Percentiles rank a stretch among this genome's conserved stretches.
phyloP scores from a whole-genome alignment of 2,329 filamentous ascomycete species.

The Immersiporthe knoxdaviesiana region DNA sequence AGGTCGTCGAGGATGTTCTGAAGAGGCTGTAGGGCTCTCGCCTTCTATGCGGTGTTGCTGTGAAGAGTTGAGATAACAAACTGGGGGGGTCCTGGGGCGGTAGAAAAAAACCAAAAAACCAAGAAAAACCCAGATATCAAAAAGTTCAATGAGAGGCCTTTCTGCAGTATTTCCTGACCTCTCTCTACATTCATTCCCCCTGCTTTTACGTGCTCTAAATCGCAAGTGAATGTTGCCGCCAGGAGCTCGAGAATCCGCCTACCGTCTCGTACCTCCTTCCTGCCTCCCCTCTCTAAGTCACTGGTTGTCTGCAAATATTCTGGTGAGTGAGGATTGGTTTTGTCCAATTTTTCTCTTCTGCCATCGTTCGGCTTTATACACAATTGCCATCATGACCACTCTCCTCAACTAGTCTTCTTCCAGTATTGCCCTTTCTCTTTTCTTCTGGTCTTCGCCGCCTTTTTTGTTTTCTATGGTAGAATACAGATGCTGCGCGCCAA shows the following conservation, averaged over 20 bases:
- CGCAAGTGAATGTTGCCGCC: too few relatives aligned
- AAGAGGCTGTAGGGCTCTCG: conserved; percentile 67
- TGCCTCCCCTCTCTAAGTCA: not conserved
- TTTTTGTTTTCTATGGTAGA: conserved; percentile 12
- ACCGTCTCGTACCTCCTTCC: too few relatives aligned
- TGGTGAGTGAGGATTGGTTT: conserved; percentile 21
- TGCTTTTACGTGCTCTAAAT: not conserved
- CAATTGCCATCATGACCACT: conserved; percentile 12
- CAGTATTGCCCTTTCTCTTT: not conserved
- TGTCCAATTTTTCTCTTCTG: conserved; percentile 7
- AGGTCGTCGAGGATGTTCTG: conserved; percentile 87
- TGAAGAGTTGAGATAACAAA: not conserved
- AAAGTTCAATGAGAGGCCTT: not conserved
- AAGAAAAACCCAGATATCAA: conserved; percentile 11
- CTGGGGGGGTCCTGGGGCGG: not conserved
- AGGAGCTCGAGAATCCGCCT: too few relatives aligned
- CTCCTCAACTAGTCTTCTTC: not conserved
- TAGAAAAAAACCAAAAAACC: conserved; percentile 23
- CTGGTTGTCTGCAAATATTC: not conserved
- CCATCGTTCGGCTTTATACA: conserved; percentile 19
- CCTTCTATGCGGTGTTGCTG: not conserved
- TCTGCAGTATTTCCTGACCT: not conserved
- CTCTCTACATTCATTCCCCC: not conserved
- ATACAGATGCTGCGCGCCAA: conserved; percentile 21
- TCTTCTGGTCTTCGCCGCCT: conserved; percentile 10